Conservation (phyloP, 331 rosid genomes). For the Acacia pycnantha region DNA sequence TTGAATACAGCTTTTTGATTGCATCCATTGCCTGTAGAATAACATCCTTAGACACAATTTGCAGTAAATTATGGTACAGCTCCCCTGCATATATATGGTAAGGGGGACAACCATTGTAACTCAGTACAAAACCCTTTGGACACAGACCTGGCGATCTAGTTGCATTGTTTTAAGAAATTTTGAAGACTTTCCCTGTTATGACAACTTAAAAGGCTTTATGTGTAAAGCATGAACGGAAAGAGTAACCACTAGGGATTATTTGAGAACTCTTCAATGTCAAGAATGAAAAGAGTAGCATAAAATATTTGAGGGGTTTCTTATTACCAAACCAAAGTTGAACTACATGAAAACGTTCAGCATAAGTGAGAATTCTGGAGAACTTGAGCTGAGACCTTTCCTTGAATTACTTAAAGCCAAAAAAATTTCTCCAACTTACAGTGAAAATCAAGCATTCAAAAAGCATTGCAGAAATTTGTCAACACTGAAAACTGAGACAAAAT, state of each 20-base stretch:
- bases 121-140: not conserved
- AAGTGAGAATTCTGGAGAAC: constrained; percentile 5
- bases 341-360: not conserved
- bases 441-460: not conserved
- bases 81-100: not conserved
- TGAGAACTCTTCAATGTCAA: constrained; percentile 3
- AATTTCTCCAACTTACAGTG: not conserved
- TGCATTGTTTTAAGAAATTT: not conserved
- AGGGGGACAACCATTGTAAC: not conserved
- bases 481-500: not conserved
- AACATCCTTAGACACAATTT: constrained; percentile 23
- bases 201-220: not conserved
- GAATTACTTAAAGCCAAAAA: not conserved
- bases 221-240: not conserved
- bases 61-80: constrained; percentile 7
- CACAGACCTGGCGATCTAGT: not conserved
- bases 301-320: not conserved
- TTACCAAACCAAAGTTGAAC: not conserved
- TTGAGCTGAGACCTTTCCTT: constrained; percentile 1
- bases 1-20: constrained; percentile 63
- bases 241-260: not conserved
- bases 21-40: constrained; percentile 80
- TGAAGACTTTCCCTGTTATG: not conserved
- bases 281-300: not conserved
- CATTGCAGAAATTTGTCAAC: not conserved